These are phyloP conservation scores for Hypoxylon crocopeplum DNA, from an alignment of 495 filamentous ascomycete genomes.

Conservation along the genomic window DNA sequence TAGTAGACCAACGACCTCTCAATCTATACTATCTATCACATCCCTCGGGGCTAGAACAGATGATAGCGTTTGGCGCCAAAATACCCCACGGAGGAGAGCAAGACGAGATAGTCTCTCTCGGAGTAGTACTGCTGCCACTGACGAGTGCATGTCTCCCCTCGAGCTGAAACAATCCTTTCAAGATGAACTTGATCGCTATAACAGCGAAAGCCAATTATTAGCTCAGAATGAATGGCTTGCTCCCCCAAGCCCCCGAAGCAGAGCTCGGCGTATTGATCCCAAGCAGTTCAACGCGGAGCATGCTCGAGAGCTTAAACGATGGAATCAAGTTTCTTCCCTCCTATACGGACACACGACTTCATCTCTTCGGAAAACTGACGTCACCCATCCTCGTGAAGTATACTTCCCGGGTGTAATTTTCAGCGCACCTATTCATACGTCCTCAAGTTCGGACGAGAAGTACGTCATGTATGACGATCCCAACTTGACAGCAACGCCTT, in stretches of 20 bases:
- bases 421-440: slow-evolving; percentile 25
- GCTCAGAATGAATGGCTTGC: slow-evolving; percentile 17
- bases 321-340: neutral
- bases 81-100: neutral
- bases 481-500: slow-evolving; percentile 28
- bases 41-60: neutral
- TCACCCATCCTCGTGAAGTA: neutral
- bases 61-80: neutral
- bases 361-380: slow-evolving; percentile 20
- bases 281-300: slow-evolving; percentile 8
- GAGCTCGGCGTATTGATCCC: neutral
- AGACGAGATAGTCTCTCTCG: neutral
- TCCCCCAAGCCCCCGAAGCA: slow-evolving; percentile 8
- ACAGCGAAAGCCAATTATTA: neutral
- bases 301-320: slow-evolving; percentile 5
- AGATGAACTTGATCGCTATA: slow-evolving; percentile 21
- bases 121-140: neutral
- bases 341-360: slow-evolving; percentile 16
- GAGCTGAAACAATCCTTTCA: neutral
- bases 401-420: slow-evolving; percentile 29
- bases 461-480: slow-evolving; percentile 25
- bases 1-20: neutral
- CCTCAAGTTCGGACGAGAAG: slow-evolving; percentile 5
- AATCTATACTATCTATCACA: neutral
- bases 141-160: neutral